Evolutionary conservation across 2,329 filamentous ascomycete genomes (phyloP).

Genomic region (Sporothrix dimorphospora): DNA sequence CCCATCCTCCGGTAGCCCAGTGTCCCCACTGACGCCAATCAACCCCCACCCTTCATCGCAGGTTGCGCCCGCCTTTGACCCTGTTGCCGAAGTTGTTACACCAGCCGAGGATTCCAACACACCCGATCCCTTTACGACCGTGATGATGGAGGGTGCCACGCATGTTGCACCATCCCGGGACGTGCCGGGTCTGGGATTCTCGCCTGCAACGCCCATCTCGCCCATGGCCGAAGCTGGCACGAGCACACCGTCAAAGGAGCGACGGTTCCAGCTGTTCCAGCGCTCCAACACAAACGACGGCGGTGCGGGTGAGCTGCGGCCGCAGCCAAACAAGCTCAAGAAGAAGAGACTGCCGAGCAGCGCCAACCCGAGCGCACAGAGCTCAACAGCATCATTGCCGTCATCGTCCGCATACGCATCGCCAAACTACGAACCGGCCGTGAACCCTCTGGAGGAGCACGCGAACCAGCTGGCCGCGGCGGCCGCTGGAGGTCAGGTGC

Average conservation of each 20-base stretch:
- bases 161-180: not conserved
- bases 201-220: conserved; percentile 22
- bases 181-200: conserved; percentile 18
- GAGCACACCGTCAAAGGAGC: conserved; percentile 65
- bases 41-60: conserved; percentile 51
- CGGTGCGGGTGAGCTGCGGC: conserved; percentile 57
- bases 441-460: conserved; percentile 29
- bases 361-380: conserved; percentile 84
- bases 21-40: conserved; percentile 44
- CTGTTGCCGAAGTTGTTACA: conserved; percentile 45
- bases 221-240: conserved; percentile 18
- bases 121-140: conserved; percentile 20
- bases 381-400: conserved; percentile 76
- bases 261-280: conserved; percentile 72
- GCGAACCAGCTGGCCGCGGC: not conserved
- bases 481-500: not conserved
- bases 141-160: not conserved
- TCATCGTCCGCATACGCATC: conserved; percentile 52
- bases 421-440: conserved; percentile 47
- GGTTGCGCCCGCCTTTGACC: conserved; percentile 48
- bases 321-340: conserved; percentile 82
- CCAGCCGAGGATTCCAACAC: conserved; percentile 38
- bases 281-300: conserved; percentile 65
- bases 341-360: conserved; percentile 82
- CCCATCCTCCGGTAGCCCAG: conserved; percentile 38